Evolutionary conservation across 345 rosid genomes (phyloP), one percentile per base, ranked within the genome.

Genomic region (Eucalyptus marginata): DNA sequence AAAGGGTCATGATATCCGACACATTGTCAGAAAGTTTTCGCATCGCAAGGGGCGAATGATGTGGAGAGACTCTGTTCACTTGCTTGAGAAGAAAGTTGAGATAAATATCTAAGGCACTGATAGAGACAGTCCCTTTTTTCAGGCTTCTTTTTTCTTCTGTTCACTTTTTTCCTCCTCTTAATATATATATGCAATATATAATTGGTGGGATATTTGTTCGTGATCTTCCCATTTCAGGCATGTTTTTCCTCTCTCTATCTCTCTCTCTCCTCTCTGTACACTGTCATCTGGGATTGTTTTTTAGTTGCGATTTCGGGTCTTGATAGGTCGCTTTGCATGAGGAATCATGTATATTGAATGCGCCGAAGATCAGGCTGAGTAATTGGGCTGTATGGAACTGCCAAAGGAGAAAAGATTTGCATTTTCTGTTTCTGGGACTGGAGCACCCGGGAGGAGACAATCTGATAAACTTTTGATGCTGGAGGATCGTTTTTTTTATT

Each of bases 181-280:
- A 36, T 36, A 17, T 16, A 5, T 36, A 18, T 86, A 7, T 31
- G 62, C 22, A 13, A 50, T 50, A 86, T 86, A 10, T 49, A 11
- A 64, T 64, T 24, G 33, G 33, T 44, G 49, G 66, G 16, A 27
- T 18, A 31, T 50, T 59, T 22, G 40, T 40, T 87, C n/a, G 56
- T 59, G 56, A 33, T 87, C 85, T 92, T 91, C 81, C 90, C 92
- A 44, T 90, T 89, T 91, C 87, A 87, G 91, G 90, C 47, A 93
- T 92, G 88, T 92, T 90, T 49, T 58, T 89, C 90, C 88, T 92
- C 84, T 89, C 86, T 92, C 90, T 90, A 2, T 54, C 27, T 56
- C n/a, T 44, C 33, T 87, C 50, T 33, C 88, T 64, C 87, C 54
- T 87, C 54, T 31, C 64, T 25, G 62, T 56, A 24, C 62, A 22